Percentiles rank a stretch among this genome's conserved stretches.
These are phyloP conservation scores for Auricularia cornea DNA, from an alignment of 768 basidiomycete genomes.

Conservation along the genomic window DNA sequence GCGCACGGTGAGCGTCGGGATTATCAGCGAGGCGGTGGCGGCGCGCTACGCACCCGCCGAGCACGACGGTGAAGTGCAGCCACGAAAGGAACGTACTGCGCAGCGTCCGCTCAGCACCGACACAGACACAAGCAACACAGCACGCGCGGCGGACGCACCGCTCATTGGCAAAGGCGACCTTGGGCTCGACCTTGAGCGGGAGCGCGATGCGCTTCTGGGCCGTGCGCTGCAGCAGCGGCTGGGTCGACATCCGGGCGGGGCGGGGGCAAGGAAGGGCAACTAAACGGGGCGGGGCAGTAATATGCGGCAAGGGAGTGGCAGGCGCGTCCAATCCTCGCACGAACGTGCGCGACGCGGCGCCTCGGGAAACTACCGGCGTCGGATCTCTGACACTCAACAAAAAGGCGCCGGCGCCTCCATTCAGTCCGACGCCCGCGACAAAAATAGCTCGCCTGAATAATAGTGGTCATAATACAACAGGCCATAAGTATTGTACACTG, in stretches of 20 bases:
- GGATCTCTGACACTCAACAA: no score
- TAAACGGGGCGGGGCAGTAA: no score
- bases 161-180: slow-evolving; percentile 92
- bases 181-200: slow-evolving; percentile 89
- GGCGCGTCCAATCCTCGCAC: not conserved
- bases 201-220: slow-evolving; percentile 93
- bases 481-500: no score
- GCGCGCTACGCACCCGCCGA: slow-evolving; percentile 43
- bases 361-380: no score
- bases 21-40: not conserved
- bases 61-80: slow-evolving; percentile 96
- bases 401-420: no score
- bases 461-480: no score
- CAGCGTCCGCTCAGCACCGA: not conserved
- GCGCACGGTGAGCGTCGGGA: not conserved
- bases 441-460: no score
- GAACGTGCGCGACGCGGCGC: not conserved
- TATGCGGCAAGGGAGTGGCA: no score
- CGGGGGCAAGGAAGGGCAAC: no score
- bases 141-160: slow-evolving; percentile 28
- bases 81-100: slow-evolving; percentile 82
- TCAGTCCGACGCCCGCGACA: no score
- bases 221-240: slow-evolving; percentile 93
- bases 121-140: not conserved
- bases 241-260: slow-evolving; percentile 71